Conservation (phyloP, 495 filamentous ascomycete genomes). For the Zalerion maritima region DNA sequence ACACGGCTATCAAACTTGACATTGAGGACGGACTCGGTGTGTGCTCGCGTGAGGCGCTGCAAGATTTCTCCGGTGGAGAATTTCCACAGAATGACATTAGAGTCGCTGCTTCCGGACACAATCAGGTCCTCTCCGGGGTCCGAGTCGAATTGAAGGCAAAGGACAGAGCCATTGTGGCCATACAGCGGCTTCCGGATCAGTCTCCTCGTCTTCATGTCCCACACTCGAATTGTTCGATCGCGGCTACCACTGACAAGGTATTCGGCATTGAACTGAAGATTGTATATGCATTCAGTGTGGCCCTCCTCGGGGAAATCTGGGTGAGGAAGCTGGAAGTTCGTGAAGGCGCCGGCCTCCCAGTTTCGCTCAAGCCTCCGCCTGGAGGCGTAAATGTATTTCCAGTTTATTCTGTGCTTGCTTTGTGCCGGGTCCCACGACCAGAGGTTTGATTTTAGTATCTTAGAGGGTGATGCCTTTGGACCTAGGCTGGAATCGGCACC, state of each 20-base stretch:
- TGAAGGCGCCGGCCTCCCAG: constrained; percentile 70
- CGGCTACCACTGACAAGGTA: constrained; percentile 89
- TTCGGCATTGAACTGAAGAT: constrained; percentile 70
- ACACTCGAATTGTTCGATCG: constrained; percentile 76
- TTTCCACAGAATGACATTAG: constrained; percentile 75
- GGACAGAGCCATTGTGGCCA: constrained; percentile 73
- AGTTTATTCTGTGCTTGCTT: constrained; percentile 47
- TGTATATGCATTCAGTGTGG: constrained; percentile 88
- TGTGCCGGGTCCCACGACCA: constrained; percentile 28
- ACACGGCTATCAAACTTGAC: constrained; percentile 83
- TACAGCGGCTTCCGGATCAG: constrained; percentile 53
- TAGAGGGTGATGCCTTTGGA: too few relatives aligned
- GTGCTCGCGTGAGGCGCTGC: constrained; percentile 57
- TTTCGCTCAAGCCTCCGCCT: constrained; percentile 74
- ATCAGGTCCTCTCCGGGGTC: constrained; percentile 78
- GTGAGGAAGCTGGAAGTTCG: constrained; percentile 81
- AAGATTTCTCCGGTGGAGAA: constrained; percentile 80
- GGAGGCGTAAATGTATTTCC: constrained; percentile 82
- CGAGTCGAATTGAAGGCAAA: constrained; percentile 96
- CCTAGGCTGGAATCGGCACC: too few relatives aligned
- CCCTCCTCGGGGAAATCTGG: constrained; percentile 67
- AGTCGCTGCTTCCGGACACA: constrained; percentile 86
- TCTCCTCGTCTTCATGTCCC: constrained; percentile 73
- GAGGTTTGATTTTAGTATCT: constrained; percentile 21
- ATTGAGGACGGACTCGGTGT: constrained; percentile 87